phyloP scores from a whole-genome alignment of 129 eudicot species.

The Calendula officinalis region DNA sequence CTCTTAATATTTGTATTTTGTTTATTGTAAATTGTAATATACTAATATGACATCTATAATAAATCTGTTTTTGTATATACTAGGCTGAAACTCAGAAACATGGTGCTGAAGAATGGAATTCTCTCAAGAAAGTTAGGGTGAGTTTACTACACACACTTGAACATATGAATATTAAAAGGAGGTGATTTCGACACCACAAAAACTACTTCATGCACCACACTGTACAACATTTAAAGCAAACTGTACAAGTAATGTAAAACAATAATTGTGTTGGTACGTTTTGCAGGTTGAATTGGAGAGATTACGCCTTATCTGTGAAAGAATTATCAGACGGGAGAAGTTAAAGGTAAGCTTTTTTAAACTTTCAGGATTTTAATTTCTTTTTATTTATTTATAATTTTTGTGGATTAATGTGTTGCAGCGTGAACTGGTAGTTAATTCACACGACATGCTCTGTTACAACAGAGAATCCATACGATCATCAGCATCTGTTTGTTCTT shows the following conservation, averaged over 20 bases:
- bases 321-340: slow-evolving; percentile 87
- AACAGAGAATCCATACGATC: slow-evolving; percentile 41
- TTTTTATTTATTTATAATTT: neutral
- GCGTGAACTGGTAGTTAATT: slow-evolving; percentile 88
- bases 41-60: neutral
- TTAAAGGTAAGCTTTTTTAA: slow-evolving; percentile 57
- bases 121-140: slow-evolving; percentile 91
- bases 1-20: too few relatives aligned
- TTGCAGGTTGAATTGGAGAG: slow-evolving; percentile 95
- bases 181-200: too few relatives aligned
- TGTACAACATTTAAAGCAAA: too few relatives aligned
- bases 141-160: slow-evolving; percentile 26
- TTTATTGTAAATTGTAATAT: too few relatives aligned
- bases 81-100: slow-evolving; percentile 85
- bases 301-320: slow-evolving; percentile 91
- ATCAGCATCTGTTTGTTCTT: slow-evolving; percentile 47
- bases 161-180: too few relatives aligned
- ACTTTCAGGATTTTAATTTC: neutral
- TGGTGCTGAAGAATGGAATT: slow-evolving; percentile 77
- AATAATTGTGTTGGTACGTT: neutral
- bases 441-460: slow-evolving; percentile 68
- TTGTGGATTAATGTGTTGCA: slow-evolving; percentile 38
- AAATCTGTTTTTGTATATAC: slow-evolving; percentile 15
- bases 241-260: neutral
- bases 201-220: too few relatives aligned